Base-by-base conservation (phyloP, 371 early-diverging fungal species). In the Entomophthora muscae region DNA sequence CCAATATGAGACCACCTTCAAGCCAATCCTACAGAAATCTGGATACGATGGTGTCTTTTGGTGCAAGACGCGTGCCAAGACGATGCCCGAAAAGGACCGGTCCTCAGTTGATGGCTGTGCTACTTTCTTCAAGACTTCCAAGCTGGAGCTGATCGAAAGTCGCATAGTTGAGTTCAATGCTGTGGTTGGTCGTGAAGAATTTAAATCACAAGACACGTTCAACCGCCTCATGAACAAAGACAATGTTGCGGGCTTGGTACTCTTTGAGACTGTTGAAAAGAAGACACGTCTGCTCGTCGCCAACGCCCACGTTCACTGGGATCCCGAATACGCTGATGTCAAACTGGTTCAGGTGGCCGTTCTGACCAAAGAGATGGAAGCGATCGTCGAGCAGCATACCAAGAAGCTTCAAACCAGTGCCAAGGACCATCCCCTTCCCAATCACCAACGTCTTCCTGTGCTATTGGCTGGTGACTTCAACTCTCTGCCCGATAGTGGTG, bases 401-500 rank as follows among this genome's bases (percentile, higher is more conserved):
- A 73, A n/a, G 64, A 73, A 57, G 61, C 75, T 17, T 52, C 71
- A 54, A 54, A 64, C 61, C 28, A 70, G 67, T 31, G 66, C 54
- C 22, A 70, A 63, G 68, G 67, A 54, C 53, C 69, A 27, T 68
- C 73, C 42, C 42, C 1, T 66, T 58, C 56, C 31, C 72, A 21
- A 61, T 72, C 32, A 75, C 67, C 63, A 66, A 71, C 72, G 78
- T 29, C 56, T 89, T 21, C 85, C 89, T 1, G 76, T 83, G 0
- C 63, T 97, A 17, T 75, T 95, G 21, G 85, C 88, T 65, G 99
- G 99, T 33, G 99, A 99, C 76, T 95, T 97, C 73, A 99, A 99
- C 73, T 95, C 97, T 17, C 74, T 84, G 1, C 90, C 91, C 1
- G 79, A 82, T 52, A 92, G 94, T 3, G 93, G 93, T 12, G 95